Conservation (phyloP, 164 flowering plant species). For the Kalanchoe fedtschenkoi region DNA sequence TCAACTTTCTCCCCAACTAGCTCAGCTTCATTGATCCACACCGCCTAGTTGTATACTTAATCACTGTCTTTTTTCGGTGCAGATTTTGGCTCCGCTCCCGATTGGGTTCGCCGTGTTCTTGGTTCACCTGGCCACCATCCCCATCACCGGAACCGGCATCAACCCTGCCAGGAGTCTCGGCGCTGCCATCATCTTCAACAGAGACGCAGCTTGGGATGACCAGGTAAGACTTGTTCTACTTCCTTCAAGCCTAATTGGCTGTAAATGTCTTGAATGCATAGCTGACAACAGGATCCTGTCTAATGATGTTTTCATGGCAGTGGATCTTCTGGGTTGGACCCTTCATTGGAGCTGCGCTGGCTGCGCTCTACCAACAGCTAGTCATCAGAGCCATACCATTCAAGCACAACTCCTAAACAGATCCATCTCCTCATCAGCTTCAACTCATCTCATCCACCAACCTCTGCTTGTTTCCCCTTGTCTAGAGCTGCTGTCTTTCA, state of each 20-base stretch:
- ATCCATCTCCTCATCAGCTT: too few relatives aligned
- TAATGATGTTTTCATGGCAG: constrained; percentile 15
- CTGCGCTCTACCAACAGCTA: constrained; percentile 52
- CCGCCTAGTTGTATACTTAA: not conserved
- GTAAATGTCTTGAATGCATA: not conserved
- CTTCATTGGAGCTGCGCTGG: too few relatives aligned
- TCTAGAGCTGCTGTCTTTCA: too few relatives aligned
- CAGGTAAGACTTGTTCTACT: constrained; percentile 34
- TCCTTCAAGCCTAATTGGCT: not conserved
- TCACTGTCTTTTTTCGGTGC: constrained; percentile 3
- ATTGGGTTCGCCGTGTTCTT: too few relatives aligned
- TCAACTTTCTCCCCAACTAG: too few relatives aligned
- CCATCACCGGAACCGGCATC: too few relatives aligned
- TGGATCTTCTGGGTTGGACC: constrained; percentile 80
- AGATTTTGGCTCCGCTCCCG: constrained; percentile 67
- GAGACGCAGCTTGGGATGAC: constrained; percentile 53
- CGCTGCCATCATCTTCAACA: constrained; percentile 49
- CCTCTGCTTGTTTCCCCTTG: too few relatives aligned
- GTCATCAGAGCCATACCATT: constrained; percentile 65
- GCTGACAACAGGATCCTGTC: not conserved
- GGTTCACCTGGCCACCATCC: too few relatives aligned
- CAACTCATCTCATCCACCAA: too few relatives aligned
- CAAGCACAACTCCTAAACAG: too few relatives aligned
- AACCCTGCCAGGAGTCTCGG: too few relatives aligned
- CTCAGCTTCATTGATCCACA: not conserved